Percentiles rank a stretch among this genome's conserved stretches.
These are phyloP conservation scores for Quercus wislizeni DNA, from an alignment of 306 rosid genomes.

Conservation along the genomic window DNA sequence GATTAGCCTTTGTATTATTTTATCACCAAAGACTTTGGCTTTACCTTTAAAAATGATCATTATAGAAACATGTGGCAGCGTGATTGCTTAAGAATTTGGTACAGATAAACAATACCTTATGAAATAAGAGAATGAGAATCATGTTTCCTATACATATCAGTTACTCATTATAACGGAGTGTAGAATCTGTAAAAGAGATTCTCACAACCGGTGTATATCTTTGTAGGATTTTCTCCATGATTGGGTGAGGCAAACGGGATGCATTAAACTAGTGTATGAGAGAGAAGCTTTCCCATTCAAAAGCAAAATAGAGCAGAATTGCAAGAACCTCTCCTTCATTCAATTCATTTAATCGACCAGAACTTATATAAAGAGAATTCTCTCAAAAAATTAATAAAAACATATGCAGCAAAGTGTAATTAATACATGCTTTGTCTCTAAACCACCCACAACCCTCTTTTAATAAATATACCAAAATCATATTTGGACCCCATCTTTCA, in stretches of 20 bases:
- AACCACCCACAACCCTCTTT: background rate
- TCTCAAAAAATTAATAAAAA: background rate
- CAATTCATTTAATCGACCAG: conserved; percentile 31
- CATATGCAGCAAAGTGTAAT: conserved; percentile 8
- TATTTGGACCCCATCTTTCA: conserved; percentile 9
- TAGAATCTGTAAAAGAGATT: conserved; percentile 53
- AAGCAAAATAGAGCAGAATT: no score
- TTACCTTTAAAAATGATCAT: conserved; percentile 45
- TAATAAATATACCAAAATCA: background rate
- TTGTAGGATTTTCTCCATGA: conserved; percentile 26
- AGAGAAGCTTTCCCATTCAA: no score
- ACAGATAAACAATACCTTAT: conserved; percentile 4
- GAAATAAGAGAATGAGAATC: conserved; percentile 30
- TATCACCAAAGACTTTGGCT: conserved; percentile 5
- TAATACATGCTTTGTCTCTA: conserved; percentile 22
- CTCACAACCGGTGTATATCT: conserved; percentile 58
- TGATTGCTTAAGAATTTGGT: conserved; percentile 33
- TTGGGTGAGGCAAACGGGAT: conserved; percentile 18
- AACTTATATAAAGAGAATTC: background rate
- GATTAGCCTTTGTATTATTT: conserved; percentile 13
- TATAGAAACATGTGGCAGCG: conserved; percentile 38
- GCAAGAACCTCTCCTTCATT: conserved; percentile 1
- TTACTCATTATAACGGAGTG: background rate
- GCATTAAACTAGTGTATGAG: no score
- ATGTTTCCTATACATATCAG: conserved; percentile 14